Percentiles rank a stretch among this genome's conserved stretches.
Conservation (phyloP, 495 filamentous ascomycete genomes). For the Talaromyces wortmannii region DNA sequence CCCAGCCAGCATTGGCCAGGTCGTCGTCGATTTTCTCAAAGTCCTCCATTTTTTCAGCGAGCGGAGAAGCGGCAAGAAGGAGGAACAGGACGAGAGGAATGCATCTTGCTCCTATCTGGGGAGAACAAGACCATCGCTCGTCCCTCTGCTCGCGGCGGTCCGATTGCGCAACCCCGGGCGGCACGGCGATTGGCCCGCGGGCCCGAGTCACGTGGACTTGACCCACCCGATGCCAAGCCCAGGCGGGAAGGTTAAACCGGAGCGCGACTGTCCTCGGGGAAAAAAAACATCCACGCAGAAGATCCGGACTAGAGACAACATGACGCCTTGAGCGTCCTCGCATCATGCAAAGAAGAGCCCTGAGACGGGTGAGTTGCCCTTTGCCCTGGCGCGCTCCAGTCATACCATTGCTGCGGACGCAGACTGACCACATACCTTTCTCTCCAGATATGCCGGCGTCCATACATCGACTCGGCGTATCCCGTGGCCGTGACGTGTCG, state of each 20-base stretch:
- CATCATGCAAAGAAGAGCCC: constrained; percentile 5
- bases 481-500: neutral
- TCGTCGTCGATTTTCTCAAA: constrained; percentile 31
- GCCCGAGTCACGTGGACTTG: constrained; percentile 1
- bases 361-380: neutral
- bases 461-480: constrained; percentile 3
- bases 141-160: constrained; percentile 3
- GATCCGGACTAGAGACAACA: neutral
- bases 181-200: neutral
- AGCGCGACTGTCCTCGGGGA: neutral
- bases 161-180: constrained; percentile 18
- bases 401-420: neutral
- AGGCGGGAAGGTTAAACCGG: neutral
- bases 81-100: neutral
- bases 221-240: neutral
- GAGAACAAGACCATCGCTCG: neutral
- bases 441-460: constrained; percentile 3
- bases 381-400: neutral
- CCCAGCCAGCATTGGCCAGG: constrained; percentile 21
- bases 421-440: neutral
- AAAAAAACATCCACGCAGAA: neutral
- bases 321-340: neutral
- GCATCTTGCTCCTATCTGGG: neutral
- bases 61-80: constrained; percentile 7
- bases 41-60: constrained; percentile 14